A percentile compares a stretch with the other conserved stretches of the same genome.
These are phyloP conservation scores for Helianthus tuberosus DNA, from an alignment of 129 eudicot species.

Conservation along the genomic window DNA sequence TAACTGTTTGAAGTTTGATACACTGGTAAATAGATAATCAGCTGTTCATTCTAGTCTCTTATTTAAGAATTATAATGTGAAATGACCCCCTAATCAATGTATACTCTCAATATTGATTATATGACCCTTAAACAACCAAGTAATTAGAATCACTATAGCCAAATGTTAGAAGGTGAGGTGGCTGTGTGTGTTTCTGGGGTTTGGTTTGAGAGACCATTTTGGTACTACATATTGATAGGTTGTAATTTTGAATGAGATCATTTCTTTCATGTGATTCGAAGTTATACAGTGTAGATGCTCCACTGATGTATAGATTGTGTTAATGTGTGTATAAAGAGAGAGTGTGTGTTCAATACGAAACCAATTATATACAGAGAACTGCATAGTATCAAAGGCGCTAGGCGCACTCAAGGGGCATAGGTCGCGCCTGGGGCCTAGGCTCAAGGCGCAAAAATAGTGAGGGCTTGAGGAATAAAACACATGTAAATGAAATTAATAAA, in stretches of 20 bases:
- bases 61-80: not conserved
- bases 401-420: not conserved
- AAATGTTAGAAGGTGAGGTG: not conserved
- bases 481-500: too few relatives aligned
- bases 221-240: not conserved
- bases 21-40: not conserved
- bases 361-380: too few relatives aligned
- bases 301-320: not conserved
- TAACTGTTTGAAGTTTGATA: not conserved
- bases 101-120: not conserved
- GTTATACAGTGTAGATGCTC: not conserved
- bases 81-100: not conserved
- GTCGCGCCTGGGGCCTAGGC: not conserved
- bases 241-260: not conserved
- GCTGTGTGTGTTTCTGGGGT: not conserved
- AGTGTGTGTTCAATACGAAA: too few relatives aligned
- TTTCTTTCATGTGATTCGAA: not conserved
- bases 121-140: not conserved
- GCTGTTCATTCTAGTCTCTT: not conserved
- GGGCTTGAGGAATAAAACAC: too few relatives aligned
- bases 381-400: not conserved
- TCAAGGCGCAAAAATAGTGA: too few relatives aligned
- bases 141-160: not conserved
- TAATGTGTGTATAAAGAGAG: too few relatives aligned
- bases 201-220: not conserved